A percentile compares a stretch with the other conserved stretches of the same genome.
Evolutionary conservation across 805 yeast species (phyloP).

Genomic region (Wickerhamiella occidentalis): DNA sequence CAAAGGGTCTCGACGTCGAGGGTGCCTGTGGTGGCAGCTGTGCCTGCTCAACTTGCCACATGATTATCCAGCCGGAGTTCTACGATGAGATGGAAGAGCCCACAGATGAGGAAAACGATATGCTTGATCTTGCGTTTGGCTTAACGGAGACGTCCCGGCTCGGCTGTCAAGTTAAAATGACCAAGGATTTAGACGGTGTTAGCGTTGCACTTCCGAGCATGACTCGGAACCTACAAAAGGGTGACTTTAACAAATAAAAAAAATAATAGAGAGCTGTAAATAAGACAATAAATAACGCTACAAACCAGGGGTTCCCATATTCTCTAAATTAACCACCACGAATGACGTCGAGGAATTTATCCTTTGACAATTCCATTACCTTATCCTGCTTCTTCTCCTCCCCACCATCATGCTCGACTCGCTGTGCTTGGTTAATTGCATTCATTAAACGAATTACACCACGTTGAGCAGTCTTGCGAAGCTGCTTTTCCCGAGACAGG

Average conservation of each 20-base stretch:
- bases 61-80: conserved; percentile 88
- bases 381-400: conserved; percentile 34
- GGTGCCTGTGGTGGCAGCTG: conserved; percentile 98
- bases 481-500: conserved; percentile 52
- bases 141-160: conserved; percentile 91
- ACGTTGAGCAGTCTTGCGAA: conserved; percentile 72
- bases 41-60: conserved; percentile 97
- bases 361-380: conserved; percentile 72
- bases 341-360: conserved; percentile 77
- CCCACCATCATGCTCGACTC: conserved; percentile 24
- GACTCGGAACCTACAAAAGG: conserved; percentile 82
- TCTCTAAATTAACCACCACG: conserved; percentile 25
- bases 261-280: conserved; percentile 1
- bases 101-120: conserved; percentile 94
- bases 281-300: conserved; percentile 12
- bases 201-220: conserved; percentile 93
- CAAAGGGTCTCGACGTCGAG: conserved; percentile 87
- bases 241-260: conserved; percentile 43
- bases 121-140: conserved; percentile 96
- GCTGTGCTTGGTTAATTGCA: conserved; percentile 69
- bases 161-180: conserved; percentile 88
- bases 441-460: conserved; percentile 81
- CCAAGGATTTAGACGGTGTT: conserved; percentile 81
- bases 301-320: not conserved
- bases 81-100: conserved; percentile 91